These are phyloP conservation scores for Tritrichomonas musculus DNA, from an alignment of 208 protist genomes.

Conservation along the genomic window DNA sequence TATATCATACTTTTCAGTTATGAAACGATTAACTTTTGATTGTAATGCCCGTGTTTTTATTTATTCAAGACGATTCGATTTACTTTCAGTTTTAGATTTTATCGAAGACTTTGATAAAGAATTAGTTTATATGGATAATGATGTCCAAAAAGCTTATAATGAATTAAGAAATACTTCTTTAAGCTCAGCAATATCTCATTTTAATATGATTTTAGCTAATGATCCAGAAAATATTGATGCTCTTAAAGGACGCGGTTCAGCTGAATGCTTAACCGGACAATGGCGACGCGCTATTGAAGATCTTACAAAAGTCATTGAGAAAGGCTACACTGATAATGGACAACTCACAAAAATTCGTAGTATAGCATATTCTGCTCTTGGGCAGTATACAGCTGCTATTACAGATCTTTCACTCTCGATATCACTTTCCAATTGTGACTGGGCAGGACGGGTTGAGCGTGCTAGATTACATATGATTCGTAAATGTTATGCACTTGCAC, in stretches of 20 bases:
- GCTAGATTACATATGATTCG: background rate
- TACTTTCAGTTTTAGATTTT: background rate
- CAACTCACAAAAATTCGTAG: background rate
- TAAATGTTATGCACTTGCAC: background rate
- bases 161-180: background rate
- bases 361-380: background rate
- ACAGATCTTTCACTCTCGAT: background rate
- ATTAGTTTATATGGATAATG: background rate
- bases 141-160: background rate
- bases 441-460: background rate
- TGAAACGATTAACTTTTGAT: background rate
- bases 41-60: background rate
- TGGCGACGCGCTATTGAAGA: constrained; percentile 2
- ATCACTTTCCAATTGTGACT: background rate
- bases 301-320: background rate
- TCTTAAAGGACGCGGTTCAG: background rate
- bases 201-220: background rate
- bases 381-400: background rate
- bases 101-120: background rate
- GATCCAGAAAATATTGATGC: background rate
- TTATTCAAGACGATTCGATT: background rate
- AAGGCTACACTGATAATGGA: too few relatives aligned
- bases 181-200: background rate
- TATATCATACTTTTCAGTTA: background rate
- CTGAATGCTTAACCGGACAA: background rate